These are phyloP conservation scores for Venturia pyrina DNA, from an alignment of 2,329 filamentous ascomycete genomes.

Conservation along the genomic window DNA sequence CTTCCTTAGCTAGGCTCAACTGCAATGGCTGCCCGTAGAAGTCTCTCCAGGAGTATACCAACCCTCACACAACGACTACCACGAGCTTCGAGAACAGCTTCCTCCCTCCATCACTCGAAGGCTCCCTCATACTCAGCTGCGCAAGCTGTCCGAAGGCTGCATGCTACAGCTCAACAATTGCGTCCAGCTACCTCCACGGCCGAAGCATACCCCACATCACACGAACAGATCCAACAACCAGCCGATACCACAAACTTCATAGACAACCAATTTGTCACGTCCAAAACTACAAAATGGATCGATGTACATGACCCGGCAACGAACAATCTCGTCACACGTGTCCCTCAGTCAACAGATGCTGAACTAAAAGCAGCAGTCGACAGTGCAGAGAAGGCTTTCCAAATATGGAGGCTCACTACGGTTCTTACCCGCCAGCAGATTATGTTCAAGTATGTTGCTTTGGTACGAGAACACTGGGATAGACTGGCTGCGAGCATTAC, in stretches of 20 bases:
- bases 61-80: constrained; percentile 30
- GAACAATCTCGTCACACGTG: constrained; percentile 74
- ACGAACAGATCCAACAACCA: constrained; percentile 59
- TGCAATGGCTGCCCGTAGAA: constrained; percentile 30
- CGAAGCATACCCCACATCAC: constrained; percentile 56
- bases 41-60: constrained; percentile 31
- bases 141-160: constrained; percentile 36
- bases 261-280: constrained; percentile 67
- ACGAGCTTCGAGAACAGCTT: constrained; percentile 21
- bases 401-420: constrained; percentile 61
- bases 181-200: constrained; percentile 37
- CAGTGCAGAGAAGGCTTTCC: constrained; percentile 67
- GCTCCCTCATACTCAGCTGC: constrained; percentile 21
- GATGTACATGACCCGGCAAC: constrained; percentile 75
- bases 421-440: constrained; percentile 68
- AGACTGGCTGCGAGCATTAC: constrained; percentile 75
- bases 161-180: constrained; percentile 46
- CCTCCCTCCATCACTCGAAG: constrained; percentile 25
- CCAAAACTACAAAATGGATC: constrained; percentile 61
- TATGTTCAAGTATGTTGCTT: constrained; percentile 74
- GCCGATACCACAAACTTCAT: constrained; percentile 71
- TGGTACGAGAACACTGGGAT: constrained; percentile 80
- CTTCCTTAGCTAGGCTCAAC: not conserved
- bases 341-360: constrained; percentile 69
- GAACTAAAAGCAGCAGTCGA: constrained; percentile 68